Percentiles rank a stretch among this genome's conserved stretches.
phyloP scores from a whole-genome alignment of 2,329 filamentous ascomycete species.

The Tolypocladium nubicola region DNA sequence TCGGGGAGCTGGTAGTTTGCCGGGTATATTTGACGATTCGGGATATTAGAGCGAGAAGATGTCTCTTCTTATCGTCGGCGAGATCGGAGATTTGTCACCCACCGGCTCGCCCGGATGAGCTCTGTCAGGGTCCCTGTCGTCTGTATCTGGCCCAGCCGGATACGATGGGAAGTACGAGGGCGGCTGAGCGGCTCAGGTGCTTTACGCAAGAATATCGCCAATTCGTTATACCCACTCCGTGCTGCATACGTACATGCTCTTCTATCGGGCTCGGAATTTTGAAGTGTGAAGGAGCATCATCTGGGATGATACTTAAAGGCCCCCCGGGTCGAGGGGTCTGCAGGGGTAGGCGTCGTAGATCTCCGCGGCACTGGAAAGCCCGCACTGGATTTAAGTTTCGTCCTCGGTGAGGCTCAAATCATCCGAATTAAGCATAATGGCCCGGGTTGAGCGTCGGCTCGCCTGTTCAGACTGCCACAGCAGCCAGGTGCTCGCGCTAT shows the following conservation, averaged over 20 bases:
- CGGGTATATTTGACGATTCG: not conserved
- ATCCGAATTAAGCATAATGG: not conserved
- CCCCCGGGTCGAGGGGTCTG: conserved; percentile 26
- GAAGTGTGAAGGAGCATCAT: too few relatives aligned
- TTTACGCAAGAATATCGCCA: too few relatives aligned
- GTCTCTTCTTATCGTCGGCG: not conserved
- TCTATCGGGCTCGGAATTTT: too few relatives aligned
- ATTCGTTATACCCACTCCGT: too few relatives aligned
- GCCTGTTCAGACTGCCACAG: not conserved
- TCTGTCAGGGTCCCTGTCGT: not conserved
- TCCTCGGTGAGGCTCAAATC: not conserved
- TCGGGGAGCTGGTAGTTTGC: not conserved
- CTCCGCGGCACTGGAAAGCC: not conserved
- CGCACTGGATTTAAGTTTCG: not conserved
- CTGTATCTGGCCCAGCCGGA: too few relatives aligned
- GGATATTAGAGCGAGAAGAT: not conserved
- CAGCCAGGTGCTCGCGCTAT: not conserved
- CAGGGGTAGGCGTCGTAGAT: conserved; percentile 16
- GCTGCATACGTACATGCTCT: too few relatives aligned
- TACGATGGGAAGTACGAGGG: not conserved
- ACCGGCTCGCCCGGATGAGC: not conserved
- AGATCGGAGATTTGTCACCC: not conserved
- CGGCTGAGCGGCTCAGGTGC: not conserved
- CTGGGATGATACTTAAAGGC: not conserved
- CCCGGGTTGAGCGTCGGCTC: not conserved